These are phyloP conservation scores for Penicillium sp. DNA, from an alignment of 2,329 filamentous ascomycete species.

Conservation along the genomic window DNA sequence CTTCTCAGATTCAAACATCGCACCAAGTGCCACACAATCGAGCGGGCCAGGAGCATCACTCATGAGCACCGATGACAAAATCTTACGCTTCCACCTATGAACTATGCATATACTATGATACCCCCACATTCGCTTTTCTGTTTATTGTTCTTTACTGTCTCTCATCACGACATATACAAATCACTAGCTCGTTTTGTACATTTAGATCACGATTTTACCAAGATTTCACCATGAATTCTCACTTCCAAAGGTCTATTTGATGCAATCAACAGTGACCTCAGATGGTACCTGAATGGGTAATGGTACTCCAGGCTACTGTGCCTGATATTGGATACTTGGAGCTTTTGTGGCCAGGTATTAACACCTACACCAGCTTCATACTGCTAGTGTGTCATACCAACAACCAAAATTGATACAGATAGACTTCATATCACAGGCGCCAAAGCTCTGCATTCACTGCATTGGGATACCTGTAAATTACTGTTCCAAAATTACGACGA, in stretches of 20 bases:
- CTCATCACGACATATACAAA: neutral
- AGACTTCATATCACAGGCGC: neutral
- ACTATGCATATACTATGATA: neutral
- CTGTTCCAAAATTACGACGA: neutral
- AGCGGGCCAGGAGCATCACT: neutral
- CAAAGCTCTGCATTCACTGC: neutral
- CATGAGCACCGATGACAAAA: neutral
- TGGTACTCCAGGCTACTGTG: no score
- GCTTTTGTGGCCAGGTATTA: no score
- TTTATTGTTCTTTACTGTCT: neutral
- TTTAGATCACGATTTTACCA: neutral
- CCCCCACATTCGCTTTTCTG: neutral
- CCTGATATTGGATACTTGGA: no score
- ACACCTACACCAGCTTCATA: neutral
- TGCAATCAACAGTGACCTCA: no score
- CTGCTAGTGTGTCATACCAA: neutral
- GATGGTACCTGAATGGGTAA: no score
- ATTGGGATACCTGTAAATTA: neutral
- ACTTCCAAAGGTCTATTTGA: no score
- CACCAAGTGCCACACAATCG: neutral
- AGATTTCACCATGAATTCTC: no score
- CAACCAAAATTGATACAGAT: neutral
- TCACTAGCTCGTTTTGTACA: neutral
- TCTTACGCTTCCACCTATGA: neutral
- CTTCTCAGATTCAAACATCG: neutral